Evolutionary conservation across 2,329 filamentous ascomycete species (phyloP), one percentile per base, ranked within the genome.

Genomic region (Talaromyces islandicus): DNA sequence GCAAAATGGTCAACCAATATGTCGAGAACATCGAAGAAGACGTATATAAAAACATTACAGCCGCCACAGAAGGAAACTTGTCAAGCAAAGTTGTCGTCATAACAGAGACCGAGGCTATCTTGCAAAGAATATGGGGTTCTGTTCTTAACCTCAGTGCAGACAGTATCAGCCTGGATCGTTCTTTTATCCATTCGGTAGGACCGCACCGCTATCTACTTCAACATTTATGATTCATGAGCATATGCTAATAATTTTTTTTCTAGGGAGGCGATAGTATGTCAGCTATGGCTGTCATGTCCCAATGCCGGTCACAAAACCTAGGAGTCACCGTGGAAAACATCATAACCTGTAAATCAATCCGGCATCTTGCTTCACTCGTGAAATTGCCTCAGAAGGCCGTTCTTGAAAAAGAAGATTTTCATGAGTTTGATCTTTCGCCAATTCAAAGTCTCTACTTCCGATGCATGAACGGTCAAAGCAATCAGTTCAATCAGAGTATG

Each of bases 401-500:
- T 2, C 30, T 57, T 27, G 57, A 57, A 7, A 56, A 62, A 46
- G 60, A 57, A 30, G 56, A 41, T 25, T 61, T 60, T 6, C 32
- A 58, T 30, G 62, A 67, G 50, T 65, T 68, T 27, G 65, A 64
- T 29, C 60, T 68, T 25, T 68, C 66, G 7, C 66, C 66, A 5
- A 66, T 68, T 57, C 66, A 68, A 43, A 62, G 63, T 21, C 60
- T 66, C 9, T 68, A 66, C 53, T 64, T 67, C n/a, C 57, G 61
- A 35, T 62, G 59, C 43, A 62, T 64, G 57, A 55, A 61, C 3
- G 62, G 66, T 7, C 58, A 60, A 6, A 48, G 52, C 48, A 60
- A 41, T n/a, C 64, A 64, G 29, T 68, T 68, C 54, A 68, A 67
- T 43, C 66, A 68, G 50, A 67, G 64, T 17, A 58, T 67, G 19